Conservation (phyloP, 1,139 yeast genomes). For the Candida tetrigidarum region DNA sequence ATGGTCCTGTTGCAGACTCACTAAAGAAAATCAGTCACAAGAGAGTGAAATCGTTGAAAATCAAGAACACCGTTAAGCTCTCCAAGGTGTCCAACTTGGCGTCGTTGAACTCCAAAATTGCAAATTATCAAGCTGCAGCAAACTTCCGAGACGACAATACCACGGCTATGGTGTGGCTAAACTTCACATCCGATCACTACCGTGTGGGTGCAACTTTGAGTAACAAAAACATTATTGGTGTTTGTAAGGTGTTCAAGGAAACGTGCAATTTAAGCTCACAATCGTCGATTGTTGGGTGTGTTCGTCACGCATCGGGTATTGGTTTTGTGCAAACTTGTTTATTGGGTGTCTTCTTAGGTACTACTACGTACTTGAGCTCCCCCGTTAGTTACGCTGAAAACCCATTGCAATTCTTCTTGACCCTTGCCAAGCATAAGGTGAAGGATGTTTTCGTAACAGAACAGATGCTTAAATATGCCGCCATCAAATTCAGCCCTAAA, state of each 20-base stretch:
- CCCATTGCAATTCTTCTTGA: slow-evolving; percentile 73
- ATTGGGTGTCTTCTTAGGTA: slow-evolving; percentile 85
- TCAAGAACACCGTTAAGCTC: slow-evolving; percentile 71
- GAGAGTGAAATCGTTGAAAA: slow-evolving; percentile 52
- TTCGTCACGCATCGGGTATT: slow-evolving; percentile 80
- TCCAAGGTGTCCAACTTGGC: slow-evolving; percentile 59
- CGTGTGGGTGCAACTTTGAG: slow-evolving; percentile 67
- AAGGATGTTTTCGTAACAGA: slow-evolving; percentile 88
- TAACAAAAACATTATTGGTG: slow-evolving; percentile 69
- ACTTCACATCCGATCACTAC: slow-evolving; percentile 75
- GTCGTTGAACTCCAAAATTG: slow-evolving; percentile 47
- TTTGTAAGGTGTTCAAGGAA: slow-evolving; percentile 89
- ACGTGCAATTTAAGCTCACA: slow-evolving; percentile 82
- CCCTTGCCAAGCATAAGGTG: slow-evolving; percentile 77
- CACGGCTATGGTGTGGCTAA: slow-evolving; percentile 63
- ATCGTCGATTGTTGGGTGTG: slow-evolving; percentile 82
- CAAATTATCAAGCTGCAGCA: slow-evolving; percentile 48
- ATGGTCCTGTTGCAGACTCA: slow-evolving; percentile 66
- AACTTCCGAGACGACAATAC: slow-evolving; percentile 48
- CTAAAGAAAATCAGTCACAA: slow-evolving; percentile 58
- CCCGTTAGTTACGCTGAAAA: slow-evolving; percentile 79
- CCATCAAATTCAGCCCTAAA: slow-evolving; percentile 63
- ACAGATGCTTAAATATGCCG: slow-evolving; percentile 81
- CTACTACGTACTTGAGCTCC: slow-evolving; percentile 80
- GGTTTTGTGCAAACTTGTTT: slow-evolving; percentile 87